A percentile compares a stretch with the other conserved stretches of the same genome.
Evolutionary conservation across 2,329 filamentous ascomycete species (phyloP).

Genomic region (Trichoderma arundinaceum): DNA sequence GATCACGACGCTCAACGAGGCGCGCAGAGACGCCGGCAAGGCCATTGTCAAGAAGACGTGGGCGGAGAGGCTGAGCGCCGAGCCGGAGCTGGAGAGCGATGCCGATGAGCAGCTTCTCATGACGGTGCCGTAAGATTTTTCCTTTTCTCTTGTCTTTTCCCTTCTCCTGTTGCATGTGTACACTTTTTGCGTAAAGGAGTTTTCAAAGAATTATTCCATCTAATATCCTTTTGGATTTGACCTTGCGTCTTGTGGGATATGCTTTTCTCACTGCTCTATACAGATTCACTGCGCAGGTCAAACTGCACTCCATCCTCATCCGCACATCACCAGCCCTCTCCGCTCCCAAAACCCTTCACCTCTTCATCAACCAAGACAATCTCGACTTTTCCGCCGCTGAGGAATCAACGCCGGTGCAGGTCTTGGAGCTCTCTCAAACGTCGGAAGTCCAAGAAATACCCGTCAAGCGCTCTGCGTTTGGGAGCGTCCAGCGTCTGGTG

Average conservation of each 20-base stretch:
- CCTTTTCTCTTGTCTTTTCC: not conserved
- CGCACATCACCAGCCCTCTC: conserved; percentile 73
- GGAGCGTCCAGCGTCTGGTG: conserved; percentile 78
- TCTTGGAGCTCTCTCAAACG: conserved; percentile 76
- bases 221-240: too few species aligned
- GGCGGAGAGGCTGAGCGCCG: conserved; percentile 73
- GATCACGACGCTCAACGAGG: conserved; percentile 85
- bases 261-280: not conserved
- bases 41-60: conserved; percentile 89
- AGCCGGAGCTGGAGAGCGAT: conserved; percentile 82
- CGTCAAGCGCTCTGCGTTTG: conserved; percentile 87
- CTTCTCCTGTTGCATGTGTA: not conserved
- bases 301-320: conserved; percentile 86
- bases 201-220: not conserved
- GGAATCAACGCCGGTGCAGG: conserved; percentile 74
- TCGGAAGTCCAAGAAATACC: conserved; percentile 85
- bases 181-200: not conserved
- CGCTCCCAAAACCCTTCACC: conserved; percentile 81
- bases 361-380: conserved; percentile 86
- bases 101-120: conserved; percentile 94
- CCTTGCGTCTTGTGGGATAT: too few species aligned
- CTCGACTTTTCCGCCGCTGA: conserved; percentile 82
- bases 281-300: conserved; percentile 92
- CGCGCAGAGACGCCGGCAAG: conserved; percentile 68
- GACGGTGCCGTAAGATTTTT: conserved; percentile 76